A percentile compares a stretch with the other conserved stretches of the same genome.
phyloP scores from a whole-genome alignment of 1,284 basidiomycete species.

The Ceratobasidium sp. region DNA sequence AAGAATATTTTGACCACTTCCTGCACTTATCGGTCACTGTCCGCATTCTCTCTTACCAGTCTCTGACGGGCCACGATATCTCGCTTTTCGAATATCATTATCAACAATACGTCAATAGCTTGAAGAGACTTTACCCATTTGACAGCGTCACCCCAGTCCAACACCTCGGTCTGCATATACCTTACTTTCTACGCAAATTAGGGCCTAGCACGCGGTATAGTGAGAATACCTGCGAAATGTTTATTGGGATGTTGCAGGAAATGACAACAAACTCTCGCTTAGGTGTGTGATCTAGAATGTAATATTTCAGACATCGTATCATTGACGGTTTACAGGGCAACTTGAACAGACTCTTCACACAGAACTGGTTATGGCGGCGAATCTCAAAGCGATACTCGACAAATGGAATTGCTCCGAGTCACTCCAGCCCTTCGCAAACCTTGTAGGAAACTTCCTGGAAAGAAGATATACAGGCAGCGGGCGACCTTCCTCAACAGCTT shows the following conservation, averaged over 20 bases:
- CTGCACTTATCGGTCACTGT: slow-evolving; percentile 22
- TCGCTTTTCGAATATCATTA: slow-evolving; percentile 1
- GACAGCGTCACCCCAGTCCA: slow-evolving; percentile 2
- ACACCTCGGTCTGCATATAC: slow-evolving; percentile 42
- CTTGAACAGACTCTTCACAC: slow-evolving; percentile 31
- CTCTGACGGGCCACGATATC: background rate
- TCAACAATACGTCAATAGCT: background rate
- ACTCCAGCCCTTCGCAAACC: background rate
- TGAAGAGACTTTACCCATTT: slow-evolving; percentile 32
- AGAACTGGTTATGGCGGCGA: background rate
- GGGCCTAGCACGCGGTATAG: slow-evolving; percentile 33
- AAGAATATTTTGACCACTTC: slow-evolving; percentile 14
- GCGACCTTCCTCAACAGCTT: background rate
- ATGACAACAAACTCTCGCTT: slow-evolving; percentile 19
- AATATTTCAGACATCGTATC: background rate
- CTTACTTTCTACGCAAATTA: slow-evolving; percentile 1
- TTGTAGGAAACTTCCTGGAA: background rate
- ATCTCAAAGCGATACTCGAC: slow-evolving; percentile 5
- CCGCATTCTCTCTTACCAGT: slow-evolving; percentile 21
- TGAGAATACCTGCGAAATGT: slow-evolving; percentile 40
- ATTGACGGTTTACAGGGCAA: background rate
- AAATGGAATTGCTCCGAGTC: background rate
- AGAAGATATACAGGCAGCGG: background rate
- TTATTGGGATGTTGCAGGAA: slow-evolving; percentile 44
- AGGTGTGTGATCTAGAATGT: slow-evolving; percentile 23